Evolutionary conservation across 2,329 filamentous ascomycete species (phyloP).

Genomic region (Talaromyces amestolkiae): DNA sequence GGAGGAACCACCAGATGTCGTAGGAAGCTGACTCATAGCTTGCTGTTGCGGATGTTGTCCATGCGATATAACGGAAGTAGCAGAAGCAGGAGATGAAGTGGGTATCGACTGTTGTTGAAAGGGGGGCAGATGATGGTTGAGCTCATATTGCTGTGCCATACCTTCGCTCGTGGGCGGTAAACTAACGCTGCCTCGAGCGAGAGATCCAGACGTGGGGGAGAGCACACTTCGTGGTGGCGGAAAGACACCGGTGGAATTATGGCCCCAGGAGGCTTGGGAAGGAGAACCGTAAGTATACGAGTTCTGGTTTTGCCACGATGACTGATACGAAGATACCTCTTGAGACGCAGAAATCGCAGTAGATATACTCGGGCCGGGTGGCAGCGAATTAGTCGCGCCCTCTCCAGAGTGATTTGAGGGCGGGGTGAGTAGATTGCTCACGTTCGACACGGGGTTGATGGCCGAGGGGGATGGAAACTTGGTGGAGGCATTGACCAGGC

Average conservation of each 20-base stretch:
- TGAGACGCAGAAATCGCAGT: slow-evolving; percentile 29
- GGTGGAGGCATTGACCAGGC: slow-evolving; percentile 46
- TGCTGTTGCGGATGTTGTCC: slow-evolving; percentile 42
- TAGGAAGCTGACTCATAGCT: slow-evolving; percentile 36
- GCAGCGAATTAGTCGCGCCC: slow-evolving; percentile 38
- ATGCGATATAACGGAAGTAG: slow-evolving; percentile 26
- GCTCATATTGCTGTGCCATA: slow-evolving; percentile 67
- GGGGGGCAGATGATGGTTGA: slow-evolving; percentile 57
- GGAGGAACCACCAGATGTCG: slow-evolving; percentile 39
- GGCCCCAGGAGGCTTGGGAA: slow-evolving; percentile 48
- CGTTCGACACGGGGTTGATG: slow-evolving; percentile 51
- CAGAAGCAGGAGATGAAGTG: slow-evolving; percentile 50
- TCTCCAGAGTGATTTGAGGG: slow-evolving; percentile 57
- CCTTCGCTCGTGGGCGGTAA: slow-evolving; percentile 61
- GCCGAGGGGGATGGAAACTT: slow-evolving; percentile 49
- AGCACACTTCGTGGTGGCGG: slow-evolving; percentile 53
- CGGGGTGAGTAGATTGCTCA: slow-evolving; percentile 62
- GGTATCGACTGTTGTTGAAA: slow-evolving; percentile 58
- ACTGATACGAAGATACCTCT: slow-evolving; percentile 46
- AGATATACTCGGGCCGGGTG: slow-evolving; percentile 55
- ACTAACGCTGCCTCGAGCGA: slow-evolving; percentile 53
- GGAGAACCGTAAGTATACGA: slow-evolving; percentile 53
- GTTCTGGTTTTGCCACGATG: slow-evolving; percentile 61
- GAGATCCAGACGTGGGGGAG: slow-evolving; percentile 55
- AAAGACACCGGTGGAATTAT: slow-evolving; percentile 39